Evolutionary conservation across 441 rosid species (phyloP).

Genomic region (Corymbia citriodora): DNA sequence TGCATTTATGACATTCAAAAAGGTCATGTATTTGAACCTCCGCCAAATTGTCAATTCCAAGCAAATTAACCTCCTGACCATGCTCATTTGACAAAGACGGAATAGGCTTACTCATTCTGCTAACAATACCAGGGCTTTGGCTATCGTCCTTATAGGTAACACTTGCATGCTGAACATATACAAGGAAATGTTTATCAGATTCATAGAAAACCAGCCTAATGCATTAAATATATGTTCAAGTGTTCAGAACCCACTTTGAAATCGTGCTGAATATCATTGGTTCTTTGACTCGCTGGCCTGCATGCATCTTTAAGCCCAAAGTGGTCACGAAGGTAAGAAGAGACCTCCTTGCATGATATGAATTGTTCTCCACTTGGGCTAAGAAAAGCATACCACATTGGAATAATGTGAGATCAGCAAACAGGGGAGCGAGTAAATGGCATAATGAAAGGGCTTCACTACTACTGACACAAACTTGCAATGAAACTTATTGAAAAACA

Average conservation of each 20-base stretch:
- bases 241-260: constrained; percentile 22
- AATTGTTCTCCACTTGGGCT: constrained; percentile 72
- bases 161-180: constrained; percentile 31
- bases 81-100: constrained; percentile 2
- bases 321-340: constrained; percentile 46
- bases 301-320: constrained; percentile 20
- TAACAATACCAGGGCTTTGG: constrained; percentile 9
- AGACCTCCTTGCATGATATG: constrained; percentile 62
- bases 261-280: constrained; percentile 19
- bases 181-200: constrained; percentile 2
- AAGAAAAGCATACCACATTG: constrained; percentile 3
- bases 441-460: not conserved
- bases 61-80: constrained; percentile 24
- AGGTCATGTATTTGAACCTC: constrained; percentile 52
- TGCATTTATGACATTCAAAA: constrained; percentile 71
- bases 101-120: constrained; percentile 8
- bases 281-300: constrained; percentile 10
- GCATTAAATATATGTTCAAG: constrained; percentile 22
- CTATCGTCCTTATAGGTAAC: constrained; percentile 22
- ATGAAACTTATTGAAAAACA: not conserved
- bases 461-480: not conserved
- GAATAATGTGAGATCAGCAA: not conserved
- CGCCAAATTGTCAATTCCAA: constrained; percentile 41
- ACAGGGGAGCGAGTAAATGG: not conserved
- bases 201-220: not conserved